Evolutionary conservation across 2,329 filamentous ascomycete genomes (phyloP), one percentile per base, ranked within the genome.

Genomic region (Didymellaceae sp.): DNA sequence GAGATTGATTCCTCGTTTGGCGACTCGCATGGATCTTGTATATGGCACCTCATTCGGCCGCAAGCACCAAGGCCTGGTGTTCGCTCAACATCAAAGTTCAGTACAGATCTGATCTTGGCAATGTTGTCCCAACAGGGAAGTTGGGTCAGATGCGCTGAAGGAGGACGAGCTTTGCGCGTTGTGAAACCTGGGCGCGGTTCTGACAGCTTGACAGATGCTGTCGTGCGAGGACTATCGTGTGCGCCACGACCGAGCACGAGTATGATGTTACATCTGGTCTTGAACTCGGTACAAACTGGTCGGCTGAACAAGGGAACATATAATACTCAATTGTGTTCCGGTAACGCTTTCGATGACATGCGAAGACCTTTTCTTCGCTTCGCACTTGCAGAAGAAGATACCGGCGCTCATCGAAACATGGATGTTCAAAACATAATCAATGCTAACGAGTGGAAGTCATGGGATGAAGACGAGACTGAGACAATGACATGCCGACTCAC

Each of bases 191-290:
- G 40, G n/a, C 24, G 26, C 38, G 22, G 33, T 33, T 46, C 45
- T 62, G 59, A 62, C 61, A 62, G 54, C 39, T 56, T 65, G 62
- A 65, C 58, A 65, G 62, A 57, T 63, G 46, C 28, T 41, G 61
- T 41, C 28, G 60, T 65, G 45, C 60, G 57, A 62, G 58, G 52
- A 47, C 20, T 20, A 11, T 14, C 20, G 39, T 35, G 34, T 22
- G 41, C 24, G 18, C 21, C 18, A 32, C 24, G 22, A 24, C 17
- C 49, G 37, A 33, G 28, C 7, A 39, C n/a, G n/a, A 33, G n/a
- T 18, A 45, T 38, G 10, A 14, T 13, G 22, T 16, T 16, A 28
- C 10, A 13, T 28, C 10, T 28, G 26, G 10, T 9, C 6, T 28
- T 28, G n/a, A n/a, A n/a, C n/a, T 10, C 9, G 33, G 21, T 21